Evolutionary conservation across 495 filamentous ascomycete species (phyloP).

Genomic region (Elasticomyces elasticus): DNA sequence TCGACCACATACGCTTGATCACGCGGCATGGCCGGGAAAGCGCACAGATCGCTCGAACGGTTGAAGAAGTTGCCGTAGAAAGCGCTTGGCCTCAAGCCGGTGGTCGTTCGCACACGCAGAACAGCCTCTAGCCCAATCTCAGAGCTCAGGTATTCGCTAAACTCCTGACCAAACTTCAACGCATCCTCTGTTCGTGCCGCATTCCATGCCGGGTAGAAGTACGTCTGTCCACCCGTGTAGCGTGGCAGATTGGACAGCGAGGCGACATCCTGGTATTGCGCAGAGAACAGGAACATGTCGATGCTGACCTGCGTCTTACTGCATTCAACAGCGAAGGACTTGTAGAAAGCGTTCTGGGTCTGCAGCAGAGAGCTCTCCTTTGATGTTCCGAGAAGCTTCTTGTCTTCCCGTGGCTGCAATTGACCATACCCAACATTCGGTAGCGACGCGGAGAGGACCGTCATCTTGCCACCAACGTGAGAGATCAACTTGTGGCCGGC

Average conservation of each 20-base stretch:
- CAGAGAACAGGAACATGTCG: constrained; percentile 98
- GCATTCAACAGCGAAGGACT: constrained; percentile 97
- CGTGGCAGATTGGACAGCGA: constrained; percentile 87
- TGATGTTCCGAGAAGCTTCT: constrained; percentile 87
- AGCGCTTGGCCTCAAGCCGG: constrained; percentile 87
- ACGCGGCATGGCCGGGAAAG: constrained; percentile 93
- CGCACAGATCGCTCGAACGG: constrained; percentile 88
- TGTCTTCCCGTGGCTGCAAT: constrained; percentile 89
- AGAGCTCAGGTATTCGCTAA: constrained; percentile 87
- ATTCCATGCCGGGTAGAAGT: constrained; percentile 98
- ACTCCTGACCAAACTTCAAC: constrained; percentile 93
- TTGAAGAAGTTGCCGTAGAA: constrained; percentile 99
- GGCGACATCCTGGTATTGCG: constrained; percentile 93
- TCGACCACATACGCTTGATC: constrained; percentile 99
- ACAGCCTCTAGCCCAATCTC: constrained; percentile 96
- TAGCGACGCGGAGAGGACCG: constrained; percentile 76
- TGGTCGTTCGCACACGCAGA: constrained; percentile 87
- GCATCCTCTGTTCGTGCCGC: constrained; percentile 86
- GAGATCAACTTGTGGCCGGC: constrained; percentile 93
- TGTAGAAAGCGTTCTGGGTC: constrained; percentile 92
- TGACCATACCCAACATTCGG: constrained; percentile 88
- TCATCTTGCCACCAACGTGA: constrained; percentile 85
- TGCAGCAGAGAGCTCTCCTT: constrained; percentile 83
- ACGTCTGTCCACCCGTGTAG: constrained; percentile 96
- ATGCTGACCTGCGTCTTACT: constrained; percentile 97